Conservation (phyloP, 1,284 basidiomycete species). For the Sanguinoderma infundibulare region DNA sequence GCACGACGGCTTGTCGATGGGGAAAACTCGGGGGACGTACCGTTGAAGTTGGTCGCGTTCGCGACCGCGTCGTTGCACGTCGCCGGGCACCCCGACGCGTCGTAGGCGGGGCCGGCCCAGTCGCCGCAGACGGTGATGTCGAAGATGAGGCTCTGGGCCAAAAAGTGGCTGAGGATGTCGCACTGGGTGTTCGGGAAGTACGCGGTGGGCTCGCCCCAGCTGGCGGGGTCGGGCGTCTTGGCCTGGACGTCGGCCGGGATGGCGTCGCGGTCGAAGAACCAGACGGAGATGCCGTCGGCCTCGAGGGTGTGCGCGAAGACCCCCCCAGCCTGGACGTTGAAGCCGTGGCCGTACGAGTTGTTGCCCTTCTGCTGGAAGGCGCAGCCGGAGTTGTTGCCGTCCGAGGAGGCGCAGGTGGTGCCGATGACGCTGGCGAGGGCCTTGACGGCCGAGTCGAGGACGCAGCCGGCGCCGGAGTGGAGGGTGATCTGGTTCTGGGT, state of each 20-base stretch:
- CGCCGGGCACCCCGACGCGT: constrained; percentile 64
- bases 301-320: constrained; percentile 81
- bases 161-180: constrained; percentile 70
- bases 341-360: constrained; percentile 68
- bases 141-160: constrained; percentile 58
- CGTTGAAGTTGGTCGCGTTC: constrained; percentile 63
- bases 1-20: no score
- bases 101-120: constrained; percentile 65
- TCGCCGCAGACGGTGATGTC: constrained; percentile 76
- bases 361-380: constrained; percentile 57
- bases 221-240: constrained; percentile 59
- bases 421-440: constrained; percentile 39
- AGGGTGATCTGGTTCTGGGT: constrained; percentile 71
- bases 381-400: constrained; percentile 67
- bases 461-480: constrained; percentile 62
- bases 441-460: constrained; percentile 42
- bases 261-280: constrained; percentile 70
- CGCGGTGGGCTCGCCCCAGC: constrained; percentile 74
- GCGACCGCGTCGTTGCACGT: constrained; percentile 70
- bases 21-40: no score
- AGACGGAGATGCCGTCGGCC: constrained; percentile 70
- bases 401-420: constrained; percentile 52
- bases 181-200: constrained; percentile 63
- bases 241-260: constrained; percentile 75
- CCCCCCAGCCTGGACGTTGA: constrained; percentile 73